These are phyloP conservation scores for Colletotrichum lindemuthianum DNA, from an alignment of 2,329 filamentous ascomycete genomes.

Conservation along the genomic window DNA sequence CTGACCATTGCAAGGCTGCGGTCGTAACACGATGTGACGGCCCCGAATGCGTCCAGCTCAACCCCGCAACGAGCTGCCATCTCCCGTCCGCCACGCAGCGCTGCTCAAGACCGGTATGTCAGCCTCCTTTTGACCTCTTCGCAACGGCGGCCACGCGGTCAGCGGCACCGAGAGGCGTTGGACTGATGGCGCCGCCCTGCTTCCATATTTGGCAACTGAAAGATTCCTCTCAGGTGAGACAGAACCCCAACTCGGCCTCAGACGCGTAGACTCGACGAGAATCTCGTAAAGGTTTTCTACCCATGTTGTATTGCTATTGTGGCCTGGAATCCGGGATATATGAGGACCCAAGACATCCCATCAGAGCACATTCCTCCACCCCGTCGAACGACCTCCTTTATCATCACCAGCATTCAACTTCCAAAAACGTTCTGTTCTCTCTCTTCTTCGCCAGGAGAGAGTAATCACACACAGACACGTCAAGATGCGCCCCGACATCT, in stretches of 20 bases:
- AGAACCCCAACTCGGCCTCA: neutral
- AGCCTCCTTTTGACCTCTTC: no score
- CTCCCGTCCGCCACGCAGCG: neutral
- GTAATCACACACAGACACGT: neutral
- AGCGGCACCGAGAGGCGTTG: neutral
- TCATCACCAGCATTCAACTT: conserved; percentile 3
- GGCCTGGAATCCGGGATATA: conserved; percentile 26
- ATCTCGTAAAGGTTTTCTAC: neutral
- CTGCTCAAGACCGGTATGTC: neutral
- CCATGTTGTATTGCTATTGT: neutral
- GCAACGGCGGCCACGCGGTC: neutral
- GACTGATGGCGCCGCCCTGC: neutral
- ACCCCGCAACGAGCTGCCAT: neutral
- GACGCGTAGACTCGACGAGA: neutral
- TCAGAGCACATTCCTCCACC: conserved; percentile 12
- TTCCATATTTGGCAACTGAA: neutral
- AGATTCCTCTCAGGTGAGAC: neutral
- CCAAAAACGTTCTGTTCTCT: neutral
- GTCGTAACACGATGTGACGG: neutral
- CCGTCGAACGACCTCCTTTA: neutral
- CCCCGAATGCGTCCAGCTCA: neutral
- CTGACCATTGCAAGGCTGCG: neutral
- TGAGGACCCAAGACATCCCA: conserved; percentile 16
- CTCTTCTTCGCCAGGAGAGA: neutral
- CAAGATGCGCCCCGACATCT: neutral